Percentiles rank a stretch among this genome's conserved stretches.
phyloP scores from a whole-genome alignment of 1,139 yeast species.

The Yamadazyma jaroonii region DNA sequence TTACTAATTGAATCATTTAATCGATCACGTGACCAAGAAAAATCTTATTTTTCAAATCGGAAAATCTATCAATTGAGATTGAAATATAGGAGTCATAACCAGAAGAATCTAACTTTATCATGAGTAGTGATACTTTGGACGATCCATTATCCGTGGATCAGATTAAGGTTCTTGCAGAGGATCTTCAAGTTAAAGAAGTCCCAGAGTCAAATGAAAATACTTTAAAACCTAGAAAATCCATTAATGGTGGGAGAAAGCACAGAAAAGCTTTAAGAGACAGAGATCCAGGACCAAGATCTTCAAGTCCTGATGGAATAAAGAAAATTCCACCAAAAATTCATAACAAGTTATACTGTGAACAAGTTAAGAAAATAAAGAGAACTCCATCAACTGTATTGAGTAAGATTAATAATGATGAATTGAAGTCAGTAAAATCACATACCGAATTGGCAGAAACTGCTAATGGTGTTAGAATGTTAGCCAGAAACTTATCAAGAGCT shows the following conservation, averaged over 20 bases:
- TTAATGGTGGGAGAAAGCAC: constrained; percentile 10
- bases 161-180: background rate
- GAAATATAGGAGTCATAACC: too few species aligned
- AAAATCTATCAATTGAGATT: too few species aligned
- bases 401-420: constrained; percentile 35
- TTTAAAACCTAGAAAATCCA: background rate
- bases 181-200: background rate
- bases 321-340: constrained; percentile 31
- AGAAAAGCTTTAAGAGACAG: constrained; percentile 14
- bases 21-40: too few species aligned
- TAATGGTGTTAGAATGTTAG: constrained; percentile 77
- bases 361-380: constrained; percentile 13
- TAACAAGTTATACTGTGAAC: constrained; percentile 33
- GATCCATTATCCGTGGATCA: background rate
- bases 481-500: constrained; percentile 71
- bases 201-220: background rate
- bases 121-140: constrained; percentile 2
- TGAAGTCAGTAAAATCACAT: constrained; percentile 58
- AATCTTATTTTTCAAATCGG: too few species aligned
- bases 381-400: constrained; percentile 30
- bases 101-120: too few species aligned
- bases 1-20: too few species aligned
- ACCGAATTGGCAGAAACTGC: constrained; percentile 81
- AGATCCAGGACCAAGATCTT: constrained; percentile 9
- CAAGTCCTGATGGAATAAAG: constrained; percentile 14